phyloP scores from a whole-genome alignment of 192 early-diverging fungal genomes.

The Linderina pennispora region DNA sequence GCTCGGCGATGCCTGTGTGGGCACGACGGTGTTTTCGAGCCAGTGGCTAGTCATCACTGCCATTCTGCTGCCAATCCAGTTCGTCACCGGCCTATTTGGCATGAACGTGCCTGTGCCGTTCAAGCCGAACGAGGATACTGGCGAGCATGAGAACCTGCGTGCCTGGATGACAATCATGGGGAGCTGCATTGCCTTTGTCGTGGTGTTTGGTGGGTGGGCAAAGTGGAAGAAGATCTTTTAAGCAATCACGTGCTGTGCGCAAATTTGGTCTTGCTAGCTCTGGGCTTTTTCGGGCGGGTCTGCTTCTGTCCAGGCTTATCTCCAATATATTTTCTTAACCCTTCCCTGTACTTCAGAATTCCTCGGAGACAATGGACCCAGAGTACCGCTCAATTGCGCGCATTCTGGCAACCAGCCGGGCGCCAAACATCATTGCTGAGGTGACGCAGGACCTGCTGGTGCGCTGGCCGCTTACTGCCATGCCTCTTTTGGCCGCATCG shows the following conservation, averaged over 20 bases:
- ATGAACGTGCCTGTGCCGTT: conserved; percentile 62
- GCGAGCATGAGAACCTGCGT: conserved; percentile 8
- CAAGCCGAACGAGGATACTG: conserved; percentile 25
- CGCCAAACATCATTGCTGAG: conserved; percentile 17
- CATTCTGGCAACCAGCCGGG: conserved; percentile 11
- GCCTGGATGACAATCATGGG: conserved; percentile 57
- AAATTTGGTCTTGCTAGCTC: neutral
- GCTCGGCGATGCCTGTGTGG: conserved; percentile 49
- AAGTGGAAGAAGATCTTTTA: conserved; percentile 4
- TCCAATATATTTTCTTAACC: neutral
- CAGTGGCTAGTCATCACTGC: conserved; percentile 20
- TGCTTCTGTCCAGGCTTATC: no score
- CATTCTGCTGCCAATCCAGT: conserved; percentile 54
- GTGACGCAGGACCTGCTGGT: conserved; percentile 12
- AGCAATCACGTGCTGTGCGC: neutral
- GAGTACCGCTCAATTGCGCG: conserved; percentile 11
- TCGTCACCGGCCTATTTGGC: conserved; percentile 57
- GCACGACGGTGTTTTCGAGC: conserved; percentile 21
- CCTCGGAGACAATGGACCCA: no score
- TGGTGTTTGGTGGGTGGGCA: conserved; percentile 11
- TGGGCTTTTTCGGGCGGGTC: neutral
- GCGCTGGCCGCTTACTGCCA: neutral
- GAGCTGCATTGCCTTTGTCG: conserved; percentile 24
- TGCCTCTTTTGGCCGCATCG: neutral
- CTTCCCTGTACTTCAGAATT: no score